These are phyloP conservation scores for Agaricales sp. DNA, from an alignment of 1,284 basidiomycete species.

Conservation along the genomic window DNA sequence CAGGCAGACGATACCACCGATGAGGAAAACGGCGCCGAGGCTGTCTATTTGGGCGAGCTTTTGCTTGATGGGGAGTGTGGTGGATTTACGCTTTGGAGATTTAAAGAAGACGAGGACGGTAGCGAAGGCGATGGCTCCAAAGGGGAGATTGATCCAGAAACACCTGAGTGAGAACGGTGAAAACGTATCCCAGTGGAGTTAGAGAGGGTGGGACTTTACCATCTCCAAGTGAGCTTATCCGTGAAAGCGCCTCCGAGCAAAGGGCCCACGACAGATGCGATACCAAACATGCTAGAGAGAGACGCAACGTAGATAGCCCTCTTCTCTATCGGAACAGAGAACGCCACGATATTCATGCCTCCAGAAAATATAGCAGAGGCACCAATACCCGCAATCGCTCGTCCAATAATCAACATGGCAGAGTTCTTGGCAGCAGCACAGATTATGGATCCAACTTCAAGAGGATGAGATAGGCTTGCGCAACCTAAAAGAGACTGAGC, in stretches of 20 bases:
- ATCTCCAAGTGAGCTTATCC: conserved; percentile 26
- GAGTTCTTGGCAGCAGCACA: conserved; percentile 28
- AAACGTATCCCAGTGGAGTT: neutral
- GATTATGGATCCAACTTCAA: conserved; percentile 21
- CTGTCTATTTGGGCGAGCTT: conserved; percentile 25
- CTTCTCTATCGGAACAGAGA: conserved; percentile 23
- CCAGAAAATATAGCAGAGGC: conserved; percentile 34
- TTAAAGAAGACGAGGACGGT: conserved; percentile 26
- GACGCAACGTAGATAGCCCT: conserved; percentile 24
- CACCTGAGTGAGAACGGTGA: conserved; percentile 11
- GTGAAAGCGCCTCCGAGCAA: conserved; percentile 29
- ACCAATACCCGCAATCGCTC: conserved; percentile 35
- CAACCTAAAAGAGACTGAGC: neutral
- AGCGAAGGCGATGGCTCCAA: conserved; percentile 22
- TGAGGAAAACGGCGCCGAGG: conserved; percentile 25
- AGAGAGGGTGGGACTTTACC: conserved; percentile 13
- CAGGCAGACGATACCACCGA: conserved; percentile 25
- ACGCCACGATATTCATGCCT: conserved; percentile 24
- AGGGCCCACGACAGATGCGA: conserved; percentile 26
- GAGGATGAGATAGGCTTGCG: too few species aligned
- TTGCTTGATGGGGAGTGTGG: conserved; percentile 12
- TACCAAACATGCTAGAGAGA: conserved; percentile 29
- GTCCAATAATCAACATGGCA: conserved; percentile 30
- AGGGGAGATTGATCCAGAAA: conserved; percentile 35
- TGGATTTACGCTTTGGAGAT: conserved; percentile 9